Evolutionary conservation across 495 filamentous ascomycete genomes (phyloP), one percentile per base, ranked within the genome.

Genomic region (Hypoxylon subgilvum): DNA sequence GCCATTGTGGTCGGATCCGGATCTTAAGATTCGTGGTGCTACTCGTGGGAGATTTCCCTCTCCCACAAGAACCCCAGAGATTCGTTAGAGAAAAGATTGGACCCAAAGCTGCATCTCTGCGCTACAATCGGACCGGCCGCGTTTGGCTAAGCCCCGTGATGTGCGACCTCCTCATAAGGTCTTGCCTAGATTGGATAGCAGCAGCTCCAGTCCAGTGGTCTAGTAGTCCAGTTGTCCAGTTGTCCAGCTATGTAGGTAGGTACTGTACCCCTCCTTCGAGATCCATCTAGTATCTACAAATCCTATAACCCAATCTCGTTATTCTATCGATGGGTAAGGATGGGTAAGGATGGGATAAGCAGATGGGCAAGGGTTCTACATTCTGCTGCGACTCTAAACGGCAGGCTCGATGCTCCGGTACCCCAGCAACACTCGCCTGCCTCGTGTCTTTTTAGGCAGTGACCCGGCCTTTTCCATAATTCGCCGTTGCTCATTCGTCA

Each of bases 121-220:
- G 48, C 35, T 40, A 45, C 48, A 63, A 63, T 63, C 53, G 53
- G 60, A 53, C 53, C 60, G 60, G 53, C 48, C 47, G 18, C 19
- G 21, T 42, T 34, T 52, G 48, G 36, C 28, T 38, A 48, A 23
- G 42, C 42, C 53, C 57, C 45, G 52, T 57, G 48, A 53, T 47
- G 48, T 57, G 41, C 43, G 13, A 63, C 48, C 27, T 48, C 32
- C 28, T 10, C 47, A 52, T 16, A 41, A 13, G n/a, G 27, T 57
- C 23, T 36, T 47, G 16, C 48, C 34, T 49, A 45, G 52, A 63
- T 38, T 14, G 47, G 35, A 51, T 31, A 41, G 36, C 31, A 42
- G 42, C n/a, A n/a, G n/a, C 42, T 21, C 39, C 38, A 52, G 40
- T 41, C 13, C 17, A 18, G n/a, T 22, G 6, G 25, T n/a, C 19